Evolutionary conservation across 257 asterid genomes (phyloP).

Genomic region (Ligustrum vulgare): DNA sequence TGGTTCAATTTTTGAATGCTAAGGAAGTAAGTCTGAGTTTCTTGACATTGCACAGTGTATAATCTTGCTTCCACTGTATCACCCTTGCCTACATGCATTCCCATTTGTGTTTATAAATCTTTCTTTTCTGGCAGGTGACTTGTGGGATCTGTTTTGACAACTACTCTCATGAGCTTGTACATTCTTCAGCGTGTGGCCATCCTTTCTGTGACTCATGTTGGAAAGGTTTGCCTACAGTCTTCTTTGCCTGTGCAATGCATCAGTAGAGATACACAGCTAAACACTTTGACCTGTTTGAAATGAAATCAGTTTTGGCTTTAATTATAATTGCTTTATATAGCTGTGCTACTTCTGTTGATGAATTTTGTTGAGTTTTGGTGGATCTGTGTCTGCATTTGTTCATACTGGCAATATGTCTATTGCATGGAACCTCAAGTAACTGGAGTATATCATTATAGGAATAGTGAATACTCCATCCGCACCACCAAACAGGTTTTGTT

Average conservation of each 20-base stretch:
- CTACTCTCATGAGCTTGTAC: slow-evolving; percentile 37
- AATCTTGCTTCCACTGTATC: slow-evolving; percentile 6
- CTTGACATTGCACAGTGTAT: slow-evolving; percentile 11
- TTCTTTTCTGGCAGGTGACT: slow-evolving; percentile 46
- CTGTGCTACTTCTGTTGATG: slow-evolving; percentile 3
- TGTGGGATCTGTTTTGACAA: slow-evolving; percentile 88
- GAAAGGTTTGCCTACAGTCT: slow-evolving; percentile 50
- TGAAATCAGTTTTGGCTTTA: slow-evolving; percentile 9
- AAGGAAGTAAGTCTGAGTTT: slow-evolving; percentile 56
- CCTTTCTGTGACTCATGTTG: slow-evolving; percentile 80
- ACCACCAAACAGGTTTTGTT: neutral
- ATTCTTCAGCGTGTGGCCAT: slow-evolving; percentile 69
- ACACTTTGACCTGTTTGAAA: slow-evolving; percentile 18
- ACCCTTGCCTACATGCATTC: slow-evolving; percentile 14
- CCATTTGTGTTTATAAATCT: slow-evolving; percentile 16
- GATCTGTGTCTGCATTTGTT: neutral
- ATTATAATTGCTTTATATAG: neutral
- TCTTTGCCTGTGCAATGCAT: neutral
- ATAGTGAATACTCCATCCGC: neutral
- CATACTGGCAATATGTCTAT: neutral
- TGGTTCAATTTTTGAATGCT: slow-evolving; percentile 34
- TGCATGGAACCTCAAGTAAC: neutral
- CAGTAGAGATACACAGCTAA: slow-evolving; percentile 15
- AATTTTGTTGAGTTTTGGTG: slow-evolving; percentile 14
- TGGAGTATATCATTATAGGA: neutral